A percentile compares a stretch with the other conserved stretches of the same genome.
These are phyloP conservation scores for Plasmodium coatneyi DNA, from an alignment of 169 alveolate species.

Conservation along the genomic window DNA sequence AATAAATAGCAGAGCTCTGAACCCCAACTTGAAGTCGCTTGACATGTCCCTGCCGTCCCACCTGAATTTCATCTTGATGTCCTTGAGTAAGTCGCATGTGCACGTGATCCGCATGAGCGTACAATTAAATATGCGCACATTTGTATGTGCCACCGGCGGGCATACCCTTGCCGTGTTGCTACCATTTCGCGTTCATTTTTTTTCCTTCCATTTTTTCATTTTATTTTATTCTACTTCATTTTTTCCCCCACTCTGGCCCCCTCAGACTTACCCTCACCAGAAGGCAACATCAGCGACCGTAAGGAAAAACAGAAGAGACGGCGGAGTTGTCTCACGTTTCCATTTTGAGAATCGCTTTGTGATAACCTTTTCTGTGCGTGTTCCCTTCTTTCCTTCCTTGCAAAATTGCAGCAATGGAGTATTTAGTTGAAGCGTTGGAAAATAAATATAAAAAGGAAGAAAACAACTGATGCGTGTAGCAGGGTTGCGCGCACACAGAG, in stretches of 20 bases:
- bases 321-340: neutral
- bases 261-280: neutral
- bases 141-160: neutral
- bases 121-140: neutral
- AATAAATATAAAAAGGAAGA: constrained; percentile 64
- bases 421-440: constrained; percentile 65
- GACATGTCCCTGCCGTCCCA: constrained; percentile 63
- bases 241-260: neutral
- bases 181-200: neutral
- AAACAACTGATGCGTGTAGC: constrained; percentile 12
- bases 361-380: neutral
- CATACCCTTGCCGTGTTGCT: neutral
- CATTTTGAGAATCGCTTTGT: neutral
- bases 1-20: constrained; percentile 48
- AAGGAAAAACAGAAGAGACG: neutral
- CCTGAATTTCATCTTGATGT: constrained; percentile 41
- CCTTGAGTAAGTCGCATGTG: constrained; percentile 41
- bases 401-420: constrained; percentile 68
- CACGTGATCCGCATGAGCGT: neutral
- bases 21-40: constrained; percentile 22
- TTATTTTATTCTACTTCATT: neutral
- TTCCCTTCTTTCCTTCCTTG: neutral
- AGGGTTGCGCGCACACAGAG: neutral
- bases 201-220: no score
- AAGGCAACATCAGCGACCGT: neutral